Evolutionary conservation across 768 basidiomycete genomes (phyloP).

Genomic region (Podaxis sp.): DNA sequence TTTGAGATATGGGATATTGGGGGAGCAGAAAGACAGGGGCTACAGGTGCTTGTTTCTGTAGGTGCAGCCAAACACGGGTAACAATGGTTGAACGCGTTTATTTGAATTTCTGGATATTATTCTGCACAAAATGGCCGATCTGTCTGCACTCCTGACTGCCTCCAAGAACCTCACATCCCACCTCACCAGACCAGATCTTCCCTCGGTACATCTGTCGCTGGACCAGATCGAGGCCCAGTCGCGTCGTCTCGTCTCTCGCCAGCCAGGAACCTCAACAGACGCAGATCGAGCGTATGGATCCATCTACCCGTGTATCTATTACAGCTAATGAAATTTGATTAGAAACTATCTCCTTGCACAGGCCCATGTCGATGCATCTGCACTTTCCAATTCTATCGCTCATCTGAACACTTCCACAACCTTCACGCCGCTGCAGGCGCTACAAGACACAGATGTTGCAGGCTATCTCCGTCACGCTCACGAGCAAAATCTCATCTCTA

Average conservation of each 20-base stretch:
- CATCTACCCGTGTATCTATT: conserved; percentile 4
- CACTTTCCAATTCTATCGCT: conserved; percentile 77
- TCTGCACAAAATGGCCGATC: conserved; percentile 37
- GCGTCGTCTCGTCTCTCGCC: conserved; percentile 72
- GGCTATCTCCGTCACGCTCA: conserved; percentile 95
- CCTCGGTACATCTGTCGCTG: conserved; percentile 82
- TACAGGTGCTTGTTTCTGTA: conserved; percentile 1
- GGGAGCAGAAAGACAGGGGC: neutral
- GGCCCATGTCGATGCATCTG: conserved; percentile 90
- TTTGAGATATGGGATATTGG: neutral
- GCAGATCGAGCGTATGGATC: conserved; percentile 66
- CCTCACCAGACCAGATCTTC: conserved; percentile 75
- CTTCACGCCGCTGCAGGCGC: conserved; percentile 84
- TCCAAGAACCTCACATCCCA: conserved; percentile 75
- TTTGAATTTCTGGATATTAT: neutral
- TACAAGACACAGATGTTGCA: conserved; percentile 91
- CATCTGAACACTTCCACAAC: conserved; percentile 78
- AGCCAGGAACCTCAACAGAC: conserved; percentile 59
- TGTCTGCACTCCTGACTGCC: conserved; percentile 66
- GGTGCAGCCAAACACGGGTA: conserved; percentile 10
- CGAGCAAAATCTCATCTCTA: conserved; percentile 91
- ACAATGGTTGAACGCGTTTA: neutral
- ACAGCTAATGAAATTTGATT: conserved; percentile 5
- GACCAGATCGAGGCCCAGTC: conserved; percentile 96
- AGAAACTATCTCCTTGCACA: conserved; percentile 93